phyloP scores from a whole-genome alignment of 129 eudicot species.

The Apium graveolens region DNA sequence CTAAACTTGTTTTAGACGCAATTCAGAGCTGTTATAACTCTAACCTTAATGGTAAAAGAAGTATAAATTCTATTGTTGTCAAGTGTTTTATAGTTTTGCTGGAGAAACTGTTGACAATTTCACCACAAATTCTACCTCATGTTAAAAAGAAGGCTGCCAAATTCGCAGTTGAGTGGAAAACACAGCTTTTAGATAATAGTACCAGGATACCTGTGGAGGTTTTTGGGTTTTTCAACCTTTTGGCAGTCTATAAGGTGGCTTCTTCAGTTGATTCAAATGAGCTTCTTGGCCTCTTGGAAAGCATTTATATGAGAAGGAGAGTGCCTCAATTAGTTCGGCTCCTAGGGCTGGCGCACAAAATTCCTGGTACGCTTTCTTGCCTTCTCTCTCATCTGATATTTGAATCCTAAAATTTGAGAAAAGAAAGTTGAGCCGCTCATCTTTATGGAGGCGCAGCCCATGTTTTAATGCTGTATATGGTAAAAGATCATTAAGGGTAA shows the following conservation, averaged over 20 bases:
- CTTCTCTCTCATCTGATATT: background rate
- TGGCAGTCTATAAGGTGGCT: slow-evolving; percentile 9
- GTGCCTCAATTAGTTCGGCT: background rate
- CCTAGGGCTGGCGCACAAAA: slow-evolving; percentile 5
- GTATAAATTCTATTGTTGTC: background rate
- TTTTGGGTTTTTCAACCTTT: background rate
- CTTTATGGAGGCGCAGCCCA: background rate
- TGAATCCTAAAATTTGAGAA: background rate
- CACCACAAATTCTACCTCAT: slow-evolving; percentile 9
- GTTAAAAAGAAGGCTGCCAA: slow-evolving; percentile 7
- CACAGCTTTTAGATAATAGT: background rate
- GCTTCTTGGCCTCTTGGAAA: slow-evolving; percentile 8
- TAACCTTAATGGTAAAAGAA: background rate
- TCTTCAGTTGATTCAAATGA: slow-evolving; percentile 7
- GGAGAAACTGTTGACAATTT: slow-evolving; percentile 6
- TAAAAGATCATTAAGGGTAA: background rate
- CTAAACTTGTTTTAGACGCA: slow-evolving; percentile 22
- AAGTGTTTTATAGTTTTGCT: background rate
- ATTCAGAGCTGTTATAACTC: slow-evolving; percentile 1
- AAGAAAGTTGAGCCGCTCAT: background rate
- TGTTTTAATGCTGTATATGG: background rate
- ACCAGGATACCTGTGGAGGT: background rate
- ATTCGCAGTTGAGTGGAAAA: slow-evolving; percentile 13
- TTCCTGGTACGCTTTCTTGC: slow-evolving; percentile 3
- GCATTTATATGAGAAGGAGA: background rate